Base-by-base conservation (phyloP, 1,139 yeast genomes). In the Candida mesenterica region DNA sequence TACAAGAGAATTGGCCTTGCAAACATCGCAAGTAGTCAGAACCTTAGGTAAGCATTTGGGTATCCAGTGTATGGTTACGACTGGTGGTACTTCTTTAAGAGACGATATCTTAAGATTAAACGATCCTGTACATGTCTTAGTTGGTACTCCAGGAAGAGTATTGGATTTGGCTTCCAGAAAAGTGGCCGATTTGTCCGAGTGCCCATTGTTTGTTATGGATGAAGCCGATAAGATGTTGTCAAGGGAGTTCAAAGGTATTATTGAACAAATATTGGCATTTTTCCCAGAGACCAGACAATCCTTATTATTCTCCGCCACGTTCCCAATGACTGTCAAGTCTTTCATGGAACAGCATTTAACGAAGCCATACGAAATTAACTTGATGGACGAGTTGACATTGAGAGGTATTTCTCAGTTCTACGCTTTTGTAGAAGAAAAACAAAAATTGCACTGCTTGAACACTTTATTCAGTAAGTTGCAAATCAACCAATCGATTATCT, bases 151-250 rank as follows among this genome's bases (percentile, higher is more conserved):
- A 4, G 99, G 99, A 53, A 82, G 99, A 72, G 92, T 92, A 29
- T 76, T 92, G 46, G 99, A 92, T 65, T 77, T 92, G 57, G 96
- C 97, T 5, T 77, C 92, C 30, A 83, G 96, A 69, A 74, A 77
- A 39, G 74, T 90, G 39, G 96, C 95, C 14, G 95, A 92, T 57
- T 77, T 94, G 45, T 79, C 87, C 34, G 87, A 84, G 49, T 88
- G 97, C 63, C 82, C 87, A 31, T 73, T 89, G 61, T 90, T 92
- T 58, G 82, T 94, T 38, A 90, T 92, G 97, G 99, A 92, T 63
- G 99, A 92, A 70, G 99, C 98, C 36, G 99, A 92, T 65, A 94
- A 92, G 64, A 87, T 92, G 84, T 76, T 92, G 45, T 81, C 94
- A 32, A 81, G 90, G 50, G 98, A 92, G 57, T 94, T 92, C 62